phyloP scores from a whole-genome alignment of 495 filamentous ascomycete genomes.

The Pseudomonodictys pantanalensis region DNA sequence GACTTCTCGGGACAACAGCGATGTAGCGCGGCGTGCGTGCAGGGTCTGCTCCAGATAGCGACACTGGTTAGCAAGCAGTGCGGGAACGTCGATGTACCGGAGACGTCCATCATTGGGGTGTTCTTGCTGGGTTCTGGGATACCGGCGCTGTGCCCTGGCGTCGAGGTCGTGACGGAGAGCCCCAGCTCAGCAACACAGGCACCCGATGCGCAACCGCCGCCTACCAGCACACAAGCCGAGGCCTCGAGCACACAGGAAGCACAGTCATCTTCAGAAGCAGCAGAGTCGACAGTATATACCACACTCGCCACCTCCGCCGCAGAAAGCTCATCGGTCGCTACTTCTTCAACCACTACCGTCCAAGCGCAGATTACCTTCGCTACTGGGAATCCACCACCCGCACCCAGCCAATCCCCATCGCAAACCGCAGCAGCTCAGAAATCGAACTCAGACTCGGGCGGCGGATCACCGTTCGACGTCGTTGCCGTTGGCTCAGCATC shows the following conservation, averaged over 20 bases:
- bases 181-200: conserved; percentile 2
- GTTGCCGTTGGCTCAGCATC: conserved; percentile 11
- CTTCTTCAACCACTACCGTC: neutral
- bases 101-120: conserved; percentile 24
- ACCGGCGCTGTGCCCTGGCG: conserved; percentile 16
- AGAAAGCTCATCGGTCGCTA: neutral
- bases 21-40: conserved; percentile 26
- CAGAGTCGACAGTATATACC: neutral
- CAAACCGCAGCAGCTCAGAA: conserved; percentile 16
- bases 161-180: conserved; percentile 9
- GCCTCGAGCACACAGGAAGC: neutral
- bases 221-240: neutral
- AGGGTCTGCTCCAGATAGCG: conserved; percentile 16
- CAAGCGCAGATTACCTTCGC: neutral
- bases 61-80: conserved; percentile 7
- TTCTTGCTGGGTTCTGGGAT: conserved; percentile 27
- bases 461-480: conserved; percentile 32
- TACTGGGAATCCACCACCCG: neutral
- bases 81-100: conserved; percentile 16
- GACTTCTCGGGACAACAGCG: conserved; percentile 15
- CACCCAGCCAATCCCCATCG: neutral
- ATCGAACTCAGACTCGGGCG: conserved; percentile 27
- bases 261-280: neutral
- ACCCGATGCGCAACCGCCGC: conserved; percentile 1
- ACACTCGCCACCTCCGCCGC: neutral